Conservation (phyloP, 106 monocot species). For the Hemerocallis citrina region DNA sequence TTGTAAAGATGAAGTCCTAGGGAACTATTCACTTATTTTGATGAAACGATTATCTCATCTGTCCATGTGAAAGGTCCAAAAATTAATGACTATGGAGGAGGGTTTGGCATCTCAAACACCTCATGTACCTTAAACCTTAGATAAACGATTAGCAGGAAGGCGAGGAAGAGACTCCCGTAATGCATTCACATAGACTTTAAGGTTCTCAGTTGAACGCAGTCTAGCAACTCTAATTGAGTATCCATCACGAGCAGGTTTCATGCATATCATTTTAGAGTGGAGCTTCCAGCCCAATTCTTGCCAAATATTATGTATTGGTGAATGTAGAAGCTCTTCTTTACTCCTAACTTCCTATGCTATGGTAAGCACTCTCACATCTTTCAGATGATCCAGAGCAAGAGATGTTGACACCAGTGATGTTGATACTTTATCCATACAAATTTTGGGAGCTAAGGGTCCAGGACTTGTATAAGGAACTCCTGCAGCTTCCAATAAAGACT, state of each 20-base stretch:
- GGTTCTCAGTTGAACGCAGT: constrained; percentile 39
- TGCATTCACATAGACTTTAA: constrained; percentile 62
- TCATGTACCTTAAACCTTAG: constrained; percentile 77
- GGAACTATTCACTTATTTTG: constrained; percentile 26
- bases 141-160: constrained; percentile 66
- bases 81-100: constrained; percentile 42
- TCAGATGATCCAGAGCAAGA: constrained; percentile 43
- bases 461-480: constrained; percentile 89
- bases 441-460: constrained; percentile 56
- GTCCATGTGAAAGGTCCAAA: constrained; percentile 86
- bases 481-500: too few species aligned
- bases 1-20: too few species aligned
- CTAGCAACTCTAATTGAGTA: constrained; percentile 88
- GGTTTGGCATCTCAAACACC: constrained; percentile 77
- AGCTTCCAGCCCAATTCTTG: constrained; percentile 40
- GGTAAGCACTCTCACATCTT: constrained; percentile 48
- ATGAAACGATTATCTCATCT: constrained; percentile 65
- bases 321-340: constrained; percentile 32
- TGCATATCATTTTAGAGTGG: constrained; percentile 53
- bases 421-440: constrained; percentile 73
- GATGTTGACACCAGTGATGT: too few species aligned
- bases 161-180: too few species aligned
- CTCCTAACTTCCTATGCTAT: constrained; percentile 59
- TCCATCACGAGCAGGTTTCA: constrained; percentile 86
- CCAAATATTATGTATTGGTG: constrained; percentile 33